Percentiles rank a stretch among this genome's conserved stretches.
Evolutionary conservation across 2,329 filamentous ascomycete genomes (phyloP).

Genomic region (Penicillium sp.): DNA sequence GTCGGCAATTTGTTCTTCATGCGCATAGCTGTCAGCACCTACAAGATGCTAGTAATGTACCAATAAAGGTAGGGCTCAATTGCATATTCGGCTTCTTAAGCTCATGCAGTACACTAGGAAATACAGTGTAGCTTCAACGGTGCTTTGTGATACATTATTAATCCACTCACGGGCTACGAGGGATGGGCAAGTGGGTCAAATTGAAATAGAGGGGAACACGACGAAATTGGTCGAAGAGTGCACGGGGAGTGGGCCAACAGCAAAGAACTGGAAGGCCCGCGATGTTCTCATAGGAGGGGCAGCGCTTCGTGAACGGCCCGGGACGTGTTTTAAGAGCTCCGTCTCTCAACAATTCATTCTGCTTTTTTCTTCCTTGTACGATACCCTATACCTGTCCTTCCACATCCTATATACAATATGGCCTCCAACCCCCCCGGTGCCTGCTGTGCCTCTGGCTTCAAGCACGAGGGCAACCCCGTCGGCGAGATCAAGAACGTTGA

Average conservation of each 20-base stretch:
- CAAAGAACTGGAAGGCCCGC: background rate
- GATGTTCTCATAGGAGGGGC: slow-evolving; percentile 1
- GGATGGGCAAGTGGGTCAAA: slow-evolving; percentile 10
- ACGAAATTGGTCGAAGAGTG: background rate
- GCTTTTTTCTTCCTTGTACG: background rate
- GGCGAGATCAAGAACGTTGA: slow-evolving; percentile 50
- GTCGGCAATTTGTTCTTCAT: background rate
- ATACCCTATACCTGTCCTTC: background rate
- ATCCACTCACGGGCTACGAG: slow-evolving; percentile 1
- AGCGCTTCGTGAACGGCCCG: background rate
- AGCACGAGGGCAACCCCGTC: slow-evolving; percentile 50
- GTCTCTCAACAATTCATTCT: background rate
- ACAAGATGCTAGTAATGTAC: too few relatives aligned
- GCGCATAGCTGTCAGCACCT: background rate
- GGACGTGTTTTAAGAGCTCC: background rate
- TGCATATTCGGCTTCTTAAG: background rate
- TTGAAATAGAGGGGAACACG: background rate
- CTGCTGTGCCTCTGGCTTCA: slow-evolving; percentile 51
- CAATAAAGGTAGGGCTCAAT: background rate
- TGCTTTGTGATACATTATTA: background rate
- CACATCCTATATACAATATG: slow-evolving; percentile 36
- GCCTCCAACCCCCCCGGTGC: slow-evolving; percentile 50
- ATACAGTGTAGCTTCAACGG: background rate
- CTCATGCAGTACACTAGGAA: background rate
- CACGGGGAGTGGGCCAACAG: slow-evolving; percentile 3